Conservation (phyloP, 129 eudicot genomes). For the Helichrysum umbraculigerum region DNA sequence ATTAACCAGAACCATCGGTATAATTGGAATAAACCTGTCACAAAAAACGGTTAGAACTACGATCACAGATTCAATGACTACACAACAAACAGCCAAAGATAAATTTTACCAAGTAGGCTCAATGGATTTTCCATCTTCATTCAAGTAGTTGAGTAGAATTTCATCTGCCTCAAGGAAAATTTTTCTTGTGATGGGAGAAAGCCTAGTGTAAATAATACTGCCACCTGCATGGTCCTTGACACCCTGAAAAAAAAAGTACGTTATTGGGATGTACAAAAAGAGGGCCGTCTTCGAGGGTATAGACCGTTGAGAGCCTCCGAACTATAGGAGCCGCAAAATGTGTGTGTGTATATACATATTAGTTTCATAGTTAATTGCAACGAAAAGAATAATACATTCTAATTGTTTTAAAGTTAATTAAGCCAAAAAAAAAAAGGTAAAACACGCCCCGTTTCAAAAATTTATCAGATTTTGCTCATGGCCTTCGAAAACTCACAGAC, state of each 20-base stretch:
- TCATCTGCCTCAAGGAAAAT: constrained; percentile 85
- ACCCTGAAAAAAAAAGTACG: constrained; percentile 44
- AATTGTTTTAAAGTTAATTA: no score
- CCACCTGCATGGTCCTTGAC: constrained; percentile 98
- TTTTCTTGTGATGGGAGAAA: constrained; percentile 59
- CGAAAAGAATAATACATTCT: no score
- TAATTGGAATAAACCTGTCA: constrained; percentile 80
- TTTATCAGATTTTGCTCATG: no score
- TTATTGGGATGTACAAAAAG: neutral
- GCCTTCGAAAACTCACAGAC: no score
- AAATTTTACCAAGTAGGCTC: constrained; percentile 76
- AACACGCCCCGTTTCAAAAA: no score
- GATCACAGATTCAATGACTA: neutral
- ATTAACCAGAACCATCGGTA: constrained; percentile 85
- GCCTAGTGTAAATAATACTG: constrained; percentile 70
- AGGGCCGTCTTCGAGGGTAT: no score
- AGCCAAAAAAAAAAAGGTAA: no score
- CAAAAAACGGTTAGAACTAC: neutral
- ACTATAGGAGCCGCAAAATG: no score
- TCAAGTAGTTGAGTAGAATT: constrained; percentile 65
- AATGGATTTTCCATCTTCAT: constrained; percentile 83
- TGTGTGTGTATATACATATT: no score
- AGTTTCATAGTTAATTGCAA: no score
- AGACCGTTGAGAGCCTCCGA: no score
- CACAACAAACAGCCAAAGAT: neutral